These are phyloP conservation scores for Fusarium verticillioides DNA, from an alignment of 2,329 filamentous ascomycete species.

Conservation along the genomic window DNA sequence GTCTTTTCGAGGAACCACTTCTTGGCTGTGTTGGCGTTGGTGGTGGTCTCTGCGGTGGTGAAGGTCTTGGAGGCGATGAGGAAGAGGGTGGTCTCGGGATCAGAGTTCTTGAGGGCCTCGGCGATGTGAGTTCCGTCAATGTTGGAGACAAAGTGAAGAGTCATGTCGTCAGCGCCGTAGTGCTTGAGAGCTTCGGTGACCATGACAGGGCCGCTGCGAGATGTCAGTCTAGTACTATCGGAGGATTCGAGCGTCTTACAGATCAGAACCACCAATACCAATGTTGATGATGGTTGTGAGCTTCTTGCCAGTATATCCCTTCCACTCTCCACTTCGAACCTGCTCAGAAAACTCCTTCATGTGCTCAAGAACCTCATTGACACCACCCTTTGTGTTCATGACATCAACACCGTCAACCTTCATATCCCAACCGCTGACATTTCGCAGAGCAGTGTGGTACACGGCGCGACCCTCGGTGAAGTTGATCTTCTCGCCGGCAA, in stretches of 20 bases:
- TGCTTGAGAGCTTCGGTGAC: constrained; percentile 97
- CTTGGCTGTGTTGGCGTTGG: constrained; percentile 98
- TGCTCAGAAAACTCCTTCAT: constrained; percentile 99
- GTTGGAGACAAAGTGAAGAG: constrained; percentile 98
- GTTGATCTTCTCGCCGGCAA: constrained; percentile 98
- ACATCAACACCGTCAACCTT: constrained; percentile 93
- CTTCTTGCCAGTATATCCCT: constrained; percentile 96
- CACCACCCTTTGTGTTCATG: constrained; percentile 86
- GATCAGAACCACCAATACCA: constrained; percentile 96
- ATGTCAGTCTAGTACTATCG: constrained; percentile 8
- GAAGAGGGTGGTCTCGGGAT: constrained; percentile 99
- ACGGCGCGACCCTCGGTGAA: constrained; percentile 97
- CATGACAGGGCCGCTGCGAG: constrained; percentile 89
- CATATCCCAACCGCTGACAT: constrained; percentile 83
- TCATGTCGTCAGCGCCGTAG: constrained; percentile 87
- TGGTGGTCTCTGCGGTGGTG: constrained; percentile 96
- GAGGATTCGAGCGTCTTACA: constrained; percentile 57
- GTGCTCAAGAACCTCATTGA: constrained; percentile 91
- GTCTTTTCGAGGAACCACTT: constrained; percentile 92
- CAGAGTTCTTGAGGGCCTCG: constrained; percentile 86
- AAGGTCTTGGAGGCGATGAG: constrained; percentile 99
- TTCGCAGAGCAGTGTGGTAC: constrained; percentile 93
- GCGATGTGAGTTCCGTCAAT: constrained; percentile 98
- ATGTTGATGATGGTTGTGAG: constrained; percentile 97
- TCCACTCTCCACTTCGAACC: constrained; percentile 94